Evolutionary conservation across 805 yeast genomes (phyloP).

Genomic region (Metschnikowia bowlesiae): DNA sequence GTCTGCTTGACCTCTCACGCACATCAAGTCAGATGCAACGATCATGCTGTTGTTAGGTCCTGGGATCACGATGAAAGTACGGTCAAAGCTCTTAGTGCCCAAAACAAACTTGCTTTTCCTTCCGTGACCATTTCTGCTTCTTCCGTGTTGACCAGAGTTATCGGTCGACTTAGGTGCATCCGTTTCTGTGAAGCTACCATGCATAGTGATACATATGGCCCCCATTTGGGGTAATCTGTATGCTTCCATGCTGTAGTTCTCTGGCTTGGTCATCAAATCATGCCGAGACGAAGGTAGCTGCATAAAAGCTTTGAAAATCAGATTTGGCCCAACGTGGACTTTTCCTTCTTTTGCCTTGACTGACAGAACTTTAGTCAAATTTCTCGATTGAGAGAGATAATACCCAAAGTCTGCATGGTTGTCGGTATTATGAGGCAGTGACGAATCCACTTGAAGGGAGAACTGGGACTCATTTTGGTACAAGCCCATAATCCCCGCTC

Average conservation of each 20-base stretch:
- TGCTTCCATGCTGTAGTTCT: conserved; percentile 70
- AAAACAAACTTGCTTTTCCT: conserved; percentile 34
- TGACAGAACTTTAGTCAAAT: conserved; percentile 58
- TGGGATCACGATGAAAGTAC: conserved; percentile 74
- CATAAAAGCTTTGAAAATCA: conserved; percentile 56
- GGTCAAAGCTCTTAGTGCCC: conserved; percentile 74
- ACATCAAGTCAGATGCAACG: conserved; percentile 82
- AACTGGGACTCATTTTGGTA: conserved; percentile 84
- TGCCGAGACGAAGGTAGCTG: conserved; percentile 80
- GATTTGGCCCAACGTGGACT: conserved; percentile 64
- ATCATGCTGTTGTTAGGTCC: conserved; percentile 65
- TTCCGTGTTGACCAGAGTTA: conserved; percentile 15
- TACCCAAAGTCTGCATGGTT: conserved; percentile 49
- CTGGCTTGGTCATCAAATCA: conserved; percentile 57
- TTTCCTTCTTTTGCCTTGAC: conserved; percentile 54
- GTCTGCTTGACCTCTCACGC: conserved; percentile 35
- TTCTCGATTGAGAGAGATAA: conserved; percentile 72
- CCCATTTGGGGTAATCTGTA: conserved; percentile 66
- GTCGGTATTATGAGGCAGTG: conserved; percentile 49
- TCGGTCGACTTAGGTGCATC: conserved; percentile 47
- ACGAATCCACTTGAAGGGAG: conserved; percentile 70
- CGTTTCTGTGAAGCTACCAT: conserved; percentile 78
- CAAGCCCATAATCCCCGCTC: conserved; percentile 63
- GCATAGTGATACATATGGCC: conserved; percentile 74
- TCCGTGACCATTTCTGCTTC: conserved; percentile 15